Evolutionary conservation across 148 eudicot species (phyloP), one percentile per base, ranked within the genome.

Genomic region (Rhododendron vialii): DNA sequence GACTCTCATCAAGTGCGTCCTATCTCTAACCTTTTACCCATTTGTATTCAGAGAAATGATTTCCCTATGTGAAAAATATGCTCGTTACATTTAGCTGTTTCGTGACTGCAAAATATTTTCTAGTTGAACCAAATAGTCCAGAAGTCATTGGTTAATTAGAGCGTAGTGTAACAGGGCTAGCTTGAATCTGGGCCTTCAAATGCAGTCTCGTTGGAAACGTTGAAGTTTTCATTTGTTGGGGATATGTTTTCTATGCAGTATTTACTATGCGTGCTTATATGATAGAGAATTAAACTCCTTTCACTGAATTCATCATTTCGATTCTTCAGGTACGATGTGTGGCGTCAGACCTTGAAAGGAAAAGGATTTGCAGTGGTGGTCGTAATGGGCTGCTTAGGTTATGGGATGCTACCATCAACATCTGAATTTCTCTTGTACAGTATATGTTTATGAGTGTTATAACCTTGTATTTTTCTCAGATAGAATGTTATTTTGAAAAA

Each of bases 381-480:
- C 94, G 99, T 12, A 95, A 97, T 88, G 99, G 99, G 82, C 71
- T 93, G 86, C 95, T 97, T 78, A 89, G 99, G 88, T 86, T 97
- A 63, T 97, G 99, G 99, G 99, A 97, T 88, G 99, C 98, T 43
- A 97, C 99, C 83, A 95, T 95, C 82, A 95, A 95, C 83, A 95
- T 97, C 53, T 97, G 89, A 92, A 55, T 83, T 84, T 65, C 57
- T 57, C 82, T 61, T 51, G 63, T 85, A 59, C 75, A 28, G 14
- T 87, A 84, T 81, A 47, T 87, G 48, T 50, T 9, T 55, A 67
- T 4, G 28, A 53, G n/a, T 87, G 75, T 55, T 84, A 67, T 78
- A 84, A n/a, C 24, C 22, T 36, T 78, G 83, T 79, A 71, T 69
- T n/a, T 24, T 59, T 78, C 57, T 55, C 36, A 12, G 14, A 69